Evolutionary conservation across 768 basidiomycete species (phyloP).

Genomic region (Boletus edulis): DNA sequence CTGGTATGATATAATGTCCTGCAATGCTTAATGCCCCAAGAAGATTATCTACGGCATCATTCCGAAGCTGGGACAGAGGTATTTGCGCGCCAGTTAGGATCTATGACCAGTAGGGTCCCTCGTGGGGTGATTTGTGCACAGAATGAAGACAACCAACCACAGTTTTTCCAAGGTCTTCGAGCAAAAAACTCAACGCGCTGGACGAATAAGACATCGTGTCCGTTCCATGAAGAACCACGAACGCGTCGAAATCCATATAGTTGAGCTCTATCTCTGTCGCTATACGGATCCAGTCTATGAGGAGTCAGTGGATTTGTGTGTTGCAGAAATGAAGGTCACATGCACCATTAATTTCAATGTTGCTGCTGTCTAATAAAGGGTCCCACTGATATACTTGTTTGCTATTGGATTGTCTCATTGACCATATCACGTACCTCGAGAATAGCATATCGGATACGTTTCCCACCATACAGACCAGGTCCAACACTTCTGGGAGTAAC

Average conservation of each 20-base stretch:
- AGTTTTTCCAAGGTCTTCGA: conserved; percentile 92
- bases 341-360: conserved; percentile 77
- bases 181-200: conserved; percentile 84
- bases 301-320: conserved; percentile 3
- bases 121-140: not conserved
- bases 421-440: conserved; percentile 56
- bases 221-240: conserved; percentile 87
- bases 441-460: conserved; percentile 82
- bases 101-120: conserved; percentile 36
- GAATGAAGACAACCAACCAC: conserved; percentile 50
- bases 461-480: conserved; percentile 57
- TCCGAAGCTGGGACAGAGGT: conserved; percentile 85
- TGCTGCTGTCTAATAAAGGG: conserved; percentile 84
- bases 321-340: not conserved
- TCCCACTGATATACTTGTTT: conserved; percentile 58
- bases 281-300: conserved; percentile 83
- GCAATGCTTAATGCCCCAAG: conserved; percentile 88
- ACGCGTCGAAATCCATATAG: conserved; percentile 82
- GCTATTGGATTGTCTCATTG: not conserved
- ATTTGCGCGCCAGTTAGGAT: conserved; percentile 94
- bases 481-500: conserved; percentile 73
- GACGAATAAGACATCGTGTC: conserved; percentile 92
- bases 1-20: conserved; percentile 89
- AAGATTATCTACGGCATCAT: conserved; percentile 92
- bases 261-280: conserved; percentile 93